Base-by-base conservation (phyloP, 2,329 filamentous ascomycete genomes). In the Aspergillus vadensis region DNA sequence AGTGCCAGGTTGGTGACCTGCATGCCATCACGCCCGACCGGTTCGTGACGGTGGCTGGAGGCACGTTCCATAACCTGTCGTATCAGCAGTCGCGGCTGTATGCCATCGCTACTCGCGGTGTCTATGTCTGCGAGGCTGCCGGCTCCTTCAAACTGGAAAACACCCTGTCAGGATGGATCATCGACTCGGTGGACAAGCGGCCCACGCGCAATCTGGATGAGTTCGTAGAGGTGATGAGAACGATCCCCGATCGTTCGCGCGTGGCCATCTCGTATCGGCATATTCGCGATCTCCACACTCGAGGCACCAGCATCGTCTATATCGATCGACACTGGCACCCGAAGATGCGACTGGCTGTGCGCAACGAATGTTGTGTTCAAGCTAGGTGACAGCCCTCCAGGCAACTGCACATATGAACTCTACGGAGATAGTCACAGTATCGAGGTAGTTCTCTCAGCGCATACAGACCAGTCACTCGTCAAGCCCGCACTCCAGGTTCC, bases 71-170 rank as follows among this genome's bases (percentile, higher is more conserved):
- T 79, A 87, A 96, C 73, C 82, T 99, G 17, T 99, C 95, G 0
- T 99, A 99, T 76, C 95, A 99, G 74, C 93, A 98, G 77, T 92
- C 95, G n/a, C 88, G 95, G 9, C 85, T 97, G 4, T 98, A 97
- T 74, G 94, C 93, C 36, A 93, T 99, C 59, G 88, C 93, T 9
- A 90, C 92, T 69, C 89, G 92, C 74, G 95, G 95, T 36, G 92
- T 99, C 17, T 99, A 91, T 73, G 90, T 97, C 61, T 98, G 93
- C 72, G 95, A 99, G 77, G 91, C 94, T 5, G 90, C 91, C 2
- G 94, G 95, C 2, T 97, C 95, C 0, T 99, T 98, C 83, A 89
- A 93, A 54, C 91, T 99, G 65, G 95, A 98, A 65, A 93, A 88
- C 68, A 90, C 90, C 12, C 89, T 96, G 61, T 93, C 90, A 63